Conservation (phyloP, 1,284 basidiomycete species). For the Austroboletus rostrupii region DNA sequence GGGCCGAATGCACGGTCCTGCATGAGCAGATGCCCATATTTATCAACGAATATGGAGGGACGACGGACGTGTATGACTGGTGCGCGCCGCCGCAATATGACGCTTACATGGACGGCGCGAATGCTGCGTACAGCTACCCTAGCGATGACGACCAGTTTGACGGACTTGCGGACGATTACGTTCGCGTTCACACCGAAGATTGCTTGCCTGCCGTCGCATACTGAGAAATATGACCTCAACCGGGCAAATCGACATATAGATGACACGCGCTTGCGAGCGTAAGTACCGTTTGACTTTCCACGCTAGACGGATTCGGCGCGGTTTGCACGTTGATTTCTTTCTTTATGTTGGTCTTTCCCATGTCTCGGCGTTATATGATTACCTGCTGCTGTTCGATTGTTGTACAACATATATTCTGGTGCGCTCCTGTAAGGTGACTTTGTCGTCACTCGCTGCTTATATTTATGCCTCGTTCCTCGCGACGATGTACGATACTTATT, state of each 20-base stretch:
- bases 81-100: constrained; percentile 17
- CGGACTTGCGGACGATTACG: constrained; percentile 11
- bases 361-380: constrained; percentile 2
- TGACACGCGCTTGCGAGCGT: neutral
- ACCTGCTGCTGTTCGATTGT: neutral
- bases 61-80: constrained; percentile 21
- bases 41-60: constrained; percentile 25
- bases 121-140: constrained; percentile 14
- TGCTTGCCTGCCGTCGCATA: constrained; percentile 24
- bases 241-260: constrained; percentile 4
- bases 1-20: constrained; percentile 21
- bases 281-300: neutral
- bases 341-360: constrained; percentile 9
- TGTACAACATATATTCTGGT: constrained; percentile 6
- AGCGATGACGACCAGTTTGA: constrained; percentile 6
- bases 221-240: constrained; percentile 4
- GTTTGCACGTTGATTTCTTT: neutral
- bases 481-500: neutral
- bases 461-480: neutral
- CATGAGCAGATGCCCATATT: constrained; percentile 28
- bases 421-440: constrained; percentile 7
- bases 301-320: constrained; percentile 3
- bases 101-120: constrained; percentile 6
- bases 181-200: constrained; percentile 18
- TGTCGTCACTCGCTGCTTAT: neutral